Base-by-base conservation (phyloP, 2,329 filamentous ascomycete genomes). In the Clonostachys solani region DNA sequence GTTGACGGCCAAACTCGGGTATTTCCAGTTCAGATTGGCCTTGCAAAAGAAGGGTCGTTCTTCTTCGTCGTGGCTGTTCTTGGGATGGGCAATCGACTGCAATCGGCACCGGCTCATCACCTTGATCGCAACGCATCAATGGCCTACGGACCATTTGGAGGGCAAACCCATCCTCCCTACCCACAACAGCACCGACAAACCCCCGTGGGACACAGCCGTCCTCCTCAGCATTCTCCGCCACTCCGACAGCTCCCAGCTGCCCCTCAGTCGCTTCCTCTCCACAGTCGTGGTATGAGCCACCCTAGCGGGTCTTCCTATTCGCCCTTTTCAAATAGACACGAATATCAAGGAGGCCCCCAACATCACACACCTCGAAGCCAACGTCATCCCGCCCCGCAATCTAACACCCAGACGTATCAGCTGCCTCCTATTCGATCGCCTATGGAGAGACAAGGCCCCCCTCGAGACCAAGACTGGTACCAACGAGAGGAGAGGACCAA, bases 11-110 rank as follows among this genome's bases (percentile, higher is more conserved):
- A 78, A 49, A 65, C 67, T 33, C 68, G 79, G 49, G 66, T 67
- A 10, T 73, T 75, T 49, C 64, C 72, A 3, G 65, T 81, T 33
- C 77, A 75, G 2, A 57, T 84, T 36, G 80, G 80, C 1, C 67
- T 85, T 33, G 77, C 74, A 12, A 84, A 82, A 55, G 75, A 76
- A 51, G 77, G 80, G 5, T 81, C 80, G 37, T 80, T 83, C 49
- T 85, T 81, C 59, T 84, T 84, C 53, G 72, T 85, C 40, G 76
- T 83, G 8, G 54, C 84, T 47, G 53, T 74, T 38, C 57, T 83
- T 49, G 65, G 54, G 23, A 52, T 68, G 1, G 58, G 61, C 2
- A 49, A 64, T 3, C 67, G 68, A 36, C 60, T 66, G 41, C 63
- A 70, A 29, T 18, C 29, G 33, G 23, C 17, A 29, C 23, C 23